These are phyloP conservation scores for Asterophora parasitica DNA, from an alignment of 768 basidiomycete species.

Conservation along the genomic window DNA sequence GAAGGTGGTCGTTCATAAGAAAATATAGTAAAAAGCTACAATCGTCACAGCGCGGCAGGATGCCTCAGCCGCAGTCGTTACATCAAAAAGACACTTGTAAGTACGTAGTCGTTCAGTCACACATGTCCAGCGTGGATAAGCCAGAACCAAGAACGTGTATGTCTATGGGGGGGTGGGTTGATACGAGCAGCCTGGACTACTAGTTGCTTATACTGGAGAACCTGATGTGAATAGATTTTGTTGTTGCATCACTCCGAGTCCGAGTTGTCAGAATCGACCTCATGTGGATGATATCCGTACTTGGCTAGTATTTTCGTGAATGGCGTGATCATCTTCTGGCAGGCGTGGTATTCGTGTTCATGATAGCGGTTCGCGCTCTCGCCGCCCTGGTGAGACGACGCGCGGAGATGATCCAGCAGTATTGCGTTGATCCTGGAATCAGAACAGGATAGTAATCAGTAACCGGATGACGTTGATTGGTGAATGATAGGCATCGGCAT, in stretches of 20 bases:
- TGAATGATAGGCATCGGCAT: not conserved
- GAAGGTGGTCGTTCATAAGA: not conserved
- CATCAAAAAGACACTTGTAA: not conserved
- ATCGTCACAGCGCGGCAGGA: not conserved
- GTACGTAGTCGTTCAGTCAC: not conserved
- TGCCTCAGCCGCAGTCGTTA: not conserved
- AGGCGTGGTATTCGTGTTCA: conserved; percentile 7
- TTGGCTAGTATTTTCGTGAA: conserved; percentile 14
- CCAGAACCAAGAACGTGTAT: not conserved
- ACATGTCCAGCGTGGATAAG: not conserved
- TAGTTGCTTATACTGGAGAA: no score
- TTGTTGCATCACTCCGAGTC: conserved; percentile 8
- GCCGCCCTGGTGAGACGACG: not conserved
- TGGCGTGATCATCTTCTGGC: conserved; percentile 13
- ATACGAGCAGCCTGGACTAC: no score
- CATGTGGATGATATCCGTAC: conserved; percentile 17
- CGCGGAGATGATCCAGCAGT: conserved; percentile 13
- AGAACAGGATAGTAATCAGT: not conserved
- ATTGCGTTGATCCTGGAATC: conserved; percentile 16
- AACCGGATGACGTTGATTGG: not conserved
- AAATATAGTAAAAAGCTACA: conserved; percentile 9
- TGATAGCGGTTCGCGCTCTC: not conserved
- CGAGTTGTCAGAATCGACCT: conserved; percentile 12
- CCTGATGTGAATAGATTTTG: not conserved
- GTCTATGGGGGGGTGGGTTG: not conserved